These are phyloP conservation scores for Mycena capillaripes DNA, from an alignment of 768 basidiomycete species.

Conservation along the genomic window DNA sequence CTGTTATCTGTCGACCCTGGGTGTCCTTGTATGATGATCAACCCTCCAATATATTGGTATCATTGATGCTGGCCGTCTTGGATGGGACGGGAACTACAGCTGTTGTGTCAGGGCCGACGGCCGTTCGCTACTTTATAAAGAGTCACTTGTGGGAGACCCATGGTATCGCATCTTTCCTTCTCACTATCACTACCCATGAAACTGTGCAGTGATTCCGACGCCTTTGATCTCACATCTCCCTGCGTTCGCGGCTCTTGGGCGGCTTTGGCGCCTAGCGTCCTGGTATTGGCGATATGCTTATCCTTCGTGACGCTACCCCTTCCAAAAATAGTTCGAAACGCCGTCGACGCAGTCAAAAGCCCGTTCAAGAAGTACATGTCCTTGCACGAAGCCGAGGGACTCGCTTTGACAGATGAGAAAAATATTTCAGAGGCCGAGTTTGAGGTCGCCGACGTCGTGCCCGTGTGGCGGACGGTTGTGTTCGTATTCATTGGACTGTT, in stretches of 20 bases:
- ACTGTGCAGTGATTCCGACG: conserved; percentile 49
- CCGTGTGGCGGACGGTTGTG: conserved; percentile 72
- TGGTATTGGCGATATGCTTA: conserved; percentile 61
- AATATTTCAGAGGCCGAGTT: conserved; percentile 22
- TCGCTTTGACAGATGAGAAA: conserved; percentile 45
- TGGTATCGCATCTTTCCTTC: no score
- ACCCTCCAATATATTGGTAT: no score
- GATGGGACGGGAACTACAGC: no score
- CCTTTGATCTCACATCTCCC: conserved; percentile 58
- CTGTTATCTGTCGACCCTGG: no score
- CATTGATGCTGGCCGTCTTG: no score
- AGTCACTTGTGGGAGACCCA: no score
- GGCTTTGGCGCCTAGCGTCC: conserved; percentile 58
- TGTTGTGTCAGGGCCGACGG: no score
- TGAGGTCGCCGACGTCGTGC: conserved; percentile 47
- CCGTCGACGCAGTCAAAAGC: conserved; percentile 42
- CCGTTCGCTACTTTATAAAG: no score
- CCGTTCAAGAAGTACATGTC: conserved; percentile 62
- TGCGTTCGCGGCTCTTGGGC: conserved; percentile 69
- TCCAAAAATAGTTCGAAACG: conserved; percentile 37
- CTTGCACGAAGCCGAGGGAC: conserved; percentile 69
- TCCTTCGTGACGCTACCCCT: conserved; percentile 45
- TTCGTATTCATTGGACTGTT: conserved; percentile 69
- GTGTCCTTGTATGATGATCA: no score
- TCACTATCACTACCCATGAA: conserved; percentile 45